A percentile compares a stretch with the other conserved stretches of the same genome.
phyloP scores from a whole-genome alignment of 2,329 filamentous ascomycete species.

The Nemania diffusa region DNA sequence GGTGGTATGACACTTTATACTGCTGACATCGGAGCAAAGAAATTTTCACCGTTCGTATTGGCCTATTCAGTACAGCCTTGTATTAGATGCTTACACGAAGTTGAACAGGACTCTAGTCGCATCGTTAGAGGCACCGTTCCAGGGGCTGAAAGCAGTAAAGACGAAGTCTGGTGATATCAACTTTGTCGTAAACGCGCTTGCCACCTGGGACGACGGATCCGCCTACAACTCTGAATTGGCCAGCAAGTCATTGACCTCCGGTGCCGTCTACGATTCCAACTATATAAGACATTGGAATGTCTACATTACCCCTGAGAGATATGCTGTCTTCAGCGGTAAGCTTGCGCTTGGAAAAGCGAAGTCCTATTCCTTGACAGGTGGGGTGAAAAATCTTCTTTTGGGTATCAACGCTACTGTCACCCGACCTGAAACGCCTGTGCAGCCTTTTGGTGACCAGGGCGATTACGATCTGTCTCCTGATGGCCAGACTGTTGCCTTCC shows the following conservation, averaged over 20 bases:
- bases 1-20: conserved; percentile 34
- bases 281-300: conserved; percentile 33
- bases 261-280: conserved; percentile 29
- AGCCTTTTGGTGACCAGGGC: conserved; percentile 31
- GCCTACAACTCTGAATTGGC: conserved; percentile 29
- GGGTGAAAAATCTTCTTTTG: conserved; percentile 29
- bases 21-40: conserved; percentile 29
- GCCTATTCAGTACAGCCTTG: not conserved
- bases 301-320: conserved; percentile 28
- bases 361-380: conserved; percentile 21
- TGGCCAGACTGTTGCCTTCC: conserved; percentile 30
- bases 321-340: conserved; percentile 33
- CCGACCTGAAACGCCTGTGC: conserved; percentile 31
- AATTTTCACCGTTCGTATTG: conserved; percentile 31
- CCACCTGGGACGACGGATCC: conserved; percentile 28
- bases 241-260: conserved; percentile 17
- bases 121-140: conserved; percentile 30
- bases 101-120: conserved; percentile 27
- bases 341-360: conserved; percentile 14
- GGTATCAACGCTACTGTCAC: conserved; percentile 30
- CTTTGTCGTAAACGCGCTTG: conserved; percentile 32
- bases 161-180: conserved; percentile 34
- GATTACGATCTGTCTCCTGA: conserved; percentile 34
- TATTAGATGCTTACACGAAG: conserved; percentile 16
- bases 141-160: conserved; percentile 32